Conservation (phyloP, 1,139 yeast genomes). For the Nematodospora anomalae region DNA sequence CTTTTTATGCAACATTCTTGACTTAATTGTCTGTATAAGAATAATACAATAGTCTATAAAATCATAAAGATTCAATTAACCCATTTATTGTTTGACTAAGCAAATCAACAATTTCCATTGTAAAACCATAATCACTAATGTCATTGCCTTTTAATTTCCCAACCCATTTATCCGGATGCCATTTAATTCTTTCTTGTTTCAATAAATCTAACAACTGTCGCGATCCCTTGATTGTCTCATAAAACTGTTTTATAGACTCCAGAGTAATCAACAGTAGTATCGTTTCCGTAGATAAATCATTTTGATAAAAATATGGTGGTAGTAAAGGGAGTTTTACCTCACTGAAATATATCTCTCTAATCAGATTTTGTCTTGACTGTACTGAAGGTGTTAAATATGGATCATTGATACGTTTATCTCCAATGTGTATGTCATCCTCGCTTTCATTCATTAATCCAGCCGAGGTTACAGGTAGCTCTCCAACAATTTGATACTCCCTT, state of each 20-base stretch:
- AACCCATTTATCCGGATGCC: constrained; percentile 71
- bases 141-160: constrained; percentile 15
- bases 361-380: constrained; percentile 6
- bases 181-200: constrained; percentile 53
- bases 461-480: constrained; percentile 37
- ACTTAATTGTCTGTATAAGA: neutral
- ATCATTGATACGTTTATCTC: constrained; percentile 43
- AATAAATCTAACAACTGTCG: constrained; percentile 28
- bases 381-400: constrained; percentile 30
- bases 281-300: constrained; percentile 12
- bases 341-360: constrained; percentile 18
- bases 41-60: neutral
- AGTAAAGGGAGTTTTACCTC: constrained; percentile 23
- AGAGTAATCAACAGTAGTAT: constrained; percentile 24
- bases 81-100: constrained; percentile 34
- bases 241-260: constrained; percentile 27
- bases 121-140: constrained; percentile 13
- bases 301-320: constrained; percentile 16
- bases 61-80: constrained; percentile 19
- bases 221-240: constrained; percentile 20
- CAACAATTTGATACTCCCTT: constrained; percentile 31
- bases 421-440: constrained; percentile 35
- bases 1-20: neutral
- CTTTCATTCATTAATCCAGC: constrained; percentile 41
- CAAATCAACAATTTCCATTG: constrained; percentile 28